Evolutionary conservation across 345 rosid genomes (phyloP).

Genomic region (Citrus maxima): DNA sequence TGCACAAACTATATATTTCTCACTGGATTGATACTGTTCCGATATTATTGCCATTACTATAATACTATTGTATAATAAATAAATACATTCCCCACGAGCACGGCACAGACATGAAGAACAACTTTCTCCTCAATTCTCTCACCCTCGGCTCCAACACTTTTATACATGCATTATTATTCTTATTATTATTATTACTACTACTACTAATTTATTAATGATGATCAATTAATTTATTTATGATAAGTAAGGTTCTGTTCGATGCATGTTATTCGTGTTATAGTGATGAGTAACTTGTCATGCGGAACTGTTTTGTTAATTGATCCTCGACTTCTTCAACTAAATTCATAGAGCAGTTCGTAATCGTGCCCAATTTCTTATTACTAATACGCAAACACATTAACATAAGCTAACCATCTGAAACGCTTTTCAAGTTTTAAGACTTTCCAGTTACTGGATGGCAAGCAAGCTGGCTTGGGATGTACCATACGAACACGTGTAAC

Average conservation of each 20-base stretch:
- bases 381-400: no score
- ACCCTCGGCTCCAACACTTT: conserved; percentile 7
- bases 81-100: conserved; percentile 9
- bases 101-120: conserved; percentile 31
- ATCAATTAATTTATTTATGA: no score
- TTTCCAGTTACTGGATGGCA: background rate
- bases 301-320: no score
- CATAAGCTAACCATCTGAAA: background rate
- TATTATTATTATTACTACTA: no score
- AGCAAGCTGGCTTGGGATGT: background rate
- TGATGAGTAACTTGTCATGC: no score
- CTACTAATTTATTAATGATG: no score
- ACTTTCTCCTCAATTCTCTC: conserved; percentile 41
- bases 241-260: no score
- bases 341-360: no score
- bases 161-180: no score
- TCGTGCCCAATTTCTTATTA: no score
- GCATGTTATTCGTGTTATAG: no score
- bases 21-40: background rate
- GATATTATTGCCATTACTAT: background rate
- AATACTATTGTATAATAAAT: background rate
- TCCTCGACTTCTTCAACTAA: no score
- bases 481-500: background rate
- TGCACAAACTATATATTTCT: background rate
- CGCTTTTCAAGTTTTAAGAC: background rate